A percentile compares a stretch with the other conserved stretches of the same genome.
These are phyloP conservation scores for Prunus davidiana DNA, from an alignment of 306 rosid species.

Conservation along the genomic window DNA sequence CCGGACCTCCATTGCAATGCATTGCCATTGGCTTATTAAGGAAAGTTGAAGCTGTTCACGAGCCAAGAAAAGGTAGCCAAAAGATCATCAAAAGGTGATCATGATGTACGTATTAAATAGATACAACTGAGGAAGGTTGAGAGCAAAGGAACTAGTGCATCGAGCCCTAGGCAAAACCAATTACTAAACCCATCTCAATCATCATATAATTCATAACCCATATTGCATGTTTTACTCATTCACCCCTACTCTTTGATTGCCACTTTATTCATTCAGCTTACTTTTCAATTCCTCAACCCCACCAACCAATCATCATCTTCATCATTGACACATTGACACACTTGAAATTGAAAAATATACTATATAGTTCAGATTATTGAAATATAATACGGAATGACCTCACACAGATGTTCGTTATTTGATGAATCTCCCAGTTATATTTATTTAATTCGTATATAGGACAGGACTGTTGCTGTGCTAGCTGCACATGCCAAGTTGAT, in stretches of 20 bases:
- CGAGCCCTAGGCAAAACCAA: slow-evolving; percentile 27
- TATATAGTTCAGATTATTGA: too few relatives aligned
- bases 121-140: not conserved
- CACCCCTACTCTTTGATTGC: not conserved
- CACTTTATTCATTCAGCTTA: slow-evolving; percentile 26
- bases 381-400: too few relatives aligned
- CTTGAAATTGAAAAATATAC: not conserved
- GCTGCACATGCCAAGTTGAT: slow-evolving; percentile 27
- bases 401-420: too few relatives aligned
- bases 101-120: not conserved
- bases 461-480: too few relatives aligned
- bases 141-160: not conserved
- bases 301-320: slow-evolving; percentile 20
- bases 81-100: not conserved
- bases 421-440: too few relatives aligned
- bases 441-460: too few relatives aligned
- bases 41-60: not conserved
- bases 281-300: slow-evolving; percentile 11
- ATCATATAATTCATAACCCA: slow-evolving; percentile 24
- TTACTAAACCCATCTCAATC: slow-evolving; percentile 33
- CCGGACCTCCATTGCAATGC: not conserved
- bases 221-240: slow-evolving; percentile 18
- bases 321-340: not conserved
- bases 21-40: not conserved
- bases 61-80: not conserved